Percentiles rank a stretch among this genome's conserved stretches.
phyloP scores from a whole-genome alignment of 805 yeast species.

The Wickerhamomyces chaumierensis region DNA sequence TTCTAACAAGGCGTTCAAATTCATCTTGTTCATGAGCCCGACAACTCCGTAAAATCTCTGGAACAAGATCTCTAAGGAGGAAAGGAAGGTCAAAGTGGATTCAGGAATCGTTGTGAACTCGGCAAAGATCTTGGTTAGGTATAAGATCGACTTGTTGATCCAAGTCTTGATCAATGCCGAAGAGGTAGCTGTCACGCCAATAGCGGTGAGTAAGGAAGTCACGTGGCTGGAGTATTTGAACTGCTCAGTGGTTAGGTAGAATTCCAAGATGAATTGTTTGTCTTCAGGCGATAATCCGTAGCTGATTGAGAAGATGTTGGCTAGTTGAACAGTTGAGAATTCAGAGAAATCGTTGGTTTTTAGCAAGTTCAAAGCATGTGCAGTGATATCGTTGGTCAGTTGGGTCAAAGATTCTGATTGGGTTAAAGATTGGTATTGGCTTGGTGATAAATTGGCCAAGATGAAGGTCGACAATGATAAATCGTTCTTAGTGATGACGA shows the following conservation, averaged over 20 bases:
- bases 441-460: conserved; percentile 6
- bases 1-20: conserved; percentile 56
- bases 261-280: background rate
- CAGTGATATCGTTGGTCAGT: conserved; percentile 4
- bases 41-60: conserved; percentile 21
- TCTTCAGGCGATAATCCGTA: background rate
- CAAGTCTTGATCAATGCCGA: conserved; percentile 25
- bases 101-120: conserved; percentile 25
- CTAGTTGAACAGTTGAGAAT: conserved; percentile 20
- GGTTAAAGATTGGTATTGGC: background rate
- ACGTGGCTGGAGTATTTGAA: conserved; percentile 2
- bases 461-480: conserved; percentile 4
- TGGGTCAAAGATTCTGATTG: background rate
- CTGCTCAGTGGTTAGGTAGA: background rate
- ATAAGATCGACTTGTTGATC: conserved; percentile 47
- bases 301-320: conserved; percentile 15
- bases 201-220: background rate
- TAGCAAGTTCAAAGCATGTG: conserved; percentile 11
- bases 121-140: conserved; percentile 53
- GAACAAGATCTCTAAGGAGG: conserved; percentile 22
- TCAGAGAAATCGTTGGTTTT: conserved; percentile 20
- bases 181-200: background rate
- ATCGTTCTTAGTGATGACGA: conserved; percentile 3
- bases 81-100: conserved; percentile 23
- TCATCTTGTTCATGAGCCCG: conserved; percentile 29